Conservation (phyloP, 2,329 filamentous ascomycete genomes). For the Arthroderma sp. region DNA sequence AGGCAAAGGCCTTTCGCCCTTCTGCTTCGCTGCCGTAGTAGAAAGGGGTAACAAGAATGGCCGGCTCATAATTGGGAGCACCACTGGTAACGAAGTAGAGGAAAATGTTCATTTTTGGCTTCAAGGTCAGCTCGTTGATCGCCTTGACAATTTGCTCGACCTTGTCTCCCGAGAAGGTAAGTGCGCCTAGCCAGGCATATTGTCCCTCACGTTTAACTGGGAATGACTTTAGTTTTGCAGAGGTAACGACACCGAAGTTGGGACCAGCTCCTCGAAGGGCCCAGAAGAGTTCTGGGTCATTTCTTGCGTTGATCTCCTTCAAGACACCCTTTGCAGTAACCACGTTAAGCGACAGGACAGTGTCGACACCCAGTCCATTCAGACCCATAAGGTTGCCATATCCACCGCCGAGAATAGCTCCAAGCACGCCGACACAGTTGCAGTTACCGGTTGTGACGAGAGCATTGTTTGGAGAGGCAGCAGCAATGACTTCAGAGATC, state of each 20-base stretch:
- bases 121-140: constrained; percentile 25
- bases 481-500: not conserved
- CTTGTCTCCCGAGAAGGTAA: constrained; percentile 17
- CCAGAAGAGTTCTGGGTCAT: constrained; percentile 38
- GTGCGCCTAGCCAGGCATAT: constrained; percentile 15
- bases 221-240: constrained; percentile 19
- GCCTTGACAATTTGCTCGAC: constrained; percentile 23
- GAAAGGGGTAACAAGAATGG: not conserved
- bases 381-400: constrained; percentile 38
- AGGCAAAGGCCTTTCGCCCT: constrained; percentile 18
- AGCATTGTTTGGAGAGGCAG: not conserved
- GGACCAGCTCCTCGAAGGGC: constrained; percentile 40
- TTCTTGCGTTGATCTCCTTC: constrained; percentile 22
- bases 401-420: constrained; percentile 38
- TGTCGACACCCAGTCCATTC: constrained; percentile 15
- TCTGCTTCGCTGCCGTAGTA: not conserved
- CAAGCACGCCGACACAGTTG: not conserved
- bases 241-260: constrained; percentile 36
- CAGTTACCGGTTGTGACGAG: not conserved
- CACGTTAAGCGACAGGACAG: constrained; percentile 12
- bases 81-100: constrained; percentile 18
- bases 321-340: constrained; percentile 21
- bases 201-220: constrained; percentile 14
- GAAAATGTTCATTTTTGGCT: constrained; percentile 24
- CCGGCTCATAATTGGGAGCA: constrained; percentile 8